These are phyloP conservation scores for Conticribra weissflogii DNA, from an alignment of 108 stramenopile species.

Conservation along the genomic window DNA sequence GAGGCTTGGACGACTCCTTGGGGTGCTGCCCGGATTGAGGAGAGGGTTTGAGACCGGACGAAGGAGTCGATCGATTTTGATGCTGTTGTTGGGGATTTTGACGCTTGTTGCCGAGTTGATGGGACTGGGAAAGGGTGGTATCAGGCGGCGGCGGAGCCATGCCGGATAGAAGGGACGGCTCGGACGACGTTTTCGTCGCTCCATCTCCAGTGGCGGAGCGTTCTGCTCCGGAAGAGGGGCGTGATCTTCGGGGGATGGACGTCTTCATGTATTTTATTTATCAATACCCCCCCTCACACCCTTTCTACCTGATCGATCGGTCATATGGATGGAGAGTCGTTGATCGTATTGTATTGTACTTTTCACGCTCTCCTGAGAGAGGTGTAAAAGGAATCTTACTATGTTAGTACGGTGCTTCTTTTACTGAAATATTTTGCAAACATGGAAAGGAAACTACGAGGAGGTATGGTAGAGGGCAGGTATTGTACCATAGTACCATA, in stretches of 20 bases:
- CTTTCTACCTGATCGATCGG: too few relatives aligned
- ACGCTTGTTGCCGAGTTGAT: constrained; percentile 3
- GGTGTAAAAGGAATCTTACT: too few relatives aligned
- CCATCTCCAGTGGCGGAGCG: constrained; percentile 7
- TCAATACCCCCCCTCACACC: too few relatives aligned
- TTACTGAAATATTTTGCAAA: too few relatives aligned
- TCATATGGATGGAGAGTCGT: too few relatives aligned
- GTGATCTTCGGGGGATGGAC: constrained; percentile 11
- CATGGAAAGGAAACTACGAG: too few relatives aligned
- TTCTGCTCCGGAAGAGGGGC: neutral
- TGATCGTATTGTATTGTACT: too few relatives aligned
- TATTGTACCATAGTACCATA: too few relatives aligned
- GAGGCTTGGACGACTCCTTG: too few relatives aligned
- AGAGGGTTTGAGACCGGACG: neutral
- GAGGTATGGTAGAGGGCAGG: too few relatives aligned
- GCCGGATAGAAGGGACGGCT: constrained; percentile 19
- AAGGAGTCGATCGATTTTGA: neutral
- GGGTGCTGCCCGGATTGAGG: neutral
- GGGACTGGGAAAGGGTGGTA: neutral
- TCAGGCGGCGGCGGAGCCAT: constrained; percentile 17
- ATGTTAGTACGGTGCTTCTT: too few relatives aligned
- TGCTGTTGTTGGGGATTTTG: neutral
- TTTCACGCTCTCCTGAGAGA: too few relatives aligned
- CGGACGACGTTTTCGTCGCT: constrained; percentile 1
- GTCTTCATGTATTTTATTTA: neutral